phyloP scores from a whole-genome alignment of 2,329 filamentous ascomycete species.

The Scedosporium dehoogii region DNA sequence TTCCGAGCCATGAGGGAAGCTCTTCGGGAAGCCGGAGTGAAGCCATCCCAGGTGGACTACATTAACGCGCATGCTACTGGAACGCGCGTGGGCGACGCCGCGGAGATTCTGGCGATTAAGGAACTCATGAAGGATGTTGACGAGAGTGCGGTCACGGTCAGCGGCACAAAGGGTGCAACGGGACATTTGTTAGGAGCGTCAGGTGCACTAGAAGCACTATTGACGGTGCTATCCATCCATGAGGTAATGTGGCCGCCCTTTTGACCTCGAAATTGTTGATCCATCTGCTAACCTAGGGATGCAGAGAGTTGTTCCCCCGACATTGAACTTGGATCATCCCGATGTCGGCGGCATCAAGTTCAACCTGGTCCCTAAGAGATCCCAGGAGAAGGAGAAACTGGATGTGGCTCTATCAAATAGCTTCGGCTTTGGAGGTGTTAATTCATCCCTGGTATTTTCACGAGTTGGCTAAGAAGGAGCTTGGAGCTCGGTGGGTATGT shows the following conservation, averaged over 20 bases:
- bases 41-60: slow-evolving; percentile 69
- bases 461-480: background rate
- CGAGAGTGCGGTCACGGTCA: slow-evolving; percentile 64
- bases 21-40: slow-evolving; percentile 59
- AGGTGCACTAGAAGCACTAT: slow-evolving; percentile 82
- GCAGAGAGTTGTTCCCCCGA: slow-evolving; percentile 73
- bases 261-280: background rate
- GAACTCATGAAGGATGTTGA: slow-evolving; percentile 58
- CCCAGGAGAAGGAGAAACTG: slow-evolving; percentile 58
- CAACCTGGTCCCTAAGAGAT: slow-evolving; percentile 69
- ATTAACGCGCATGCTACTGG: slow-evolving; percentile 94
- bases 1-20: slow-evolving; percentile 77
- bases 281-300: slow-evolving; percentile 9
- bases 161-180: slow-evolving; percentile 87
- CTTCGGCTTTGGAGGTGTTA: slow-evolving; percentile 96
- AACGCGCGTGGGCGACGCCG: slow-evolving; percentile 74
- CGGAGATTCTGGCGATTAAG: slow-evolving; percentile 78
- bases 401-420: slow-evolving; percentile 81
- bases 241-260: slow-evolving; percentile 48
- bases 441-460: slow-evolving; percentile 77
- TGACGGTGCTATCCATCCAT: slow-evolving; percentile 68
- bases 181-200: slow-evolving; percentile 88
- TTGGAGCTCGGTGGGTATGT: background rate
- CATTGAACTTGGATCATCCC: slow-evolving; percentile 65
- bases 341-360: slow-evolving; percentile 57